Percentiles rank a stretch among this genome's conserved stretches.
phyloP scores from a whole-genome alignment of 106 monocot genomes.

The Ottelia alismoides region DNA sequence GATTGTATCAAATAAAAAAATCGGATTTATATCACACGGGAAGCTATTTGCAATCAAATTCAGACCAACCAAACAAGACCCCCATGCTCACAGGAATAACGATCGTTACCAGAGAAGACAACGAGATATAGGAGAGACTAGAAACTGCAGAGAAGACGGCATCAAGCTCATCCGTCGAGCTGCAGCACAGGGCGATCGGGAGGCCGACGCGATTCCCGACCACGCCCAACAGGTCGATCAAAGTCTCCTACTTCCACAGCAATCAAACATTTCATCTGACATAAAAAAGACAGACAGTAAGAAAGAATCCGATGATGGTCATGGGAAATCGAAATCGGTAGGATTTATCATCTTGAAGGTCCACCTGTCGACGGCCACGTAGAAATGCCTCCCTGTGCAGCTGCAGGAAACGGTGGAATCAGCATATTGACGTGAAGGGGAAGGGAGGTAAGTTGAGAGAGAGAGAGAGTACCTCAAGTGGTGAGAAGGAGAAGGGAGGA shows the following conservation, averaged over 20 bases:
- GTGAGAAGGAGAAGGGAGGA: conserved; percentile 8
- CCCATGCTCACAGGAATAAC: background rate
- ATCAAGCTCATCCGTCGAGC: conserved; percentile 88
- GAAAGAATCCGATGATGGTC: too few species aligned
- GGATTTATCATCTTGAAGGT: conserved; percentile 69
- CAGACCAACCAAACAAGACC: too few species aligned
- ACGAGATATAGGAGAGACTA: conserved; percentile 60
- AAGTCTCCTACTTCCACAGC: conserved; percentile 54
- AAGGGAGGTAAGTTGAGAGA: too few species aligned
- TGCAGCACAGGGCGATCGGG: conserved; percentile 81
- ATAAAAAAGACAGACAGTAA: too few species aligned
- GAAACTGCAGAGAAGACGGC: conserved; percentile 67
- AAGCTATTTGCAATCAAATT: too few species aligned
- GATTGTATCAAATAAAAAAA: too few species aligned
- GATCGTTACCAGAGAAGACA: conserved; percentile 57
- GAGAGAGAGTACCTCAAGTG: conserved; percentile 15
- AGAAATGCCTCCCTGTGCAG: conserved; percentile 63
- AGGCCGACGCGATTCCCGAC: conserved; percentile 47
- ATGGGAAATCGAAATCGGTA: too few species aligned
- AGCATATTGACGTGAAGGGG: background rate
- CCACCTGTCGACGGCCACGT: conserved; percentile 62
- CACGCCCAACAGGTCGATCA: conserved; percentile 85
- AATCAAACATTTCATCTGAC: too few species aligned
- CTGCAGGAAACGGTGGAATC: background rate
- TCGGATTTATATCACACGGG: too few species aligned